A percentile compares a stretch with the other conserved stretches of the same genome.
Evolutionary conservation across 148 eudicot species (phyloP).

Genomic region (Nepenthes gracilis): DNA sequence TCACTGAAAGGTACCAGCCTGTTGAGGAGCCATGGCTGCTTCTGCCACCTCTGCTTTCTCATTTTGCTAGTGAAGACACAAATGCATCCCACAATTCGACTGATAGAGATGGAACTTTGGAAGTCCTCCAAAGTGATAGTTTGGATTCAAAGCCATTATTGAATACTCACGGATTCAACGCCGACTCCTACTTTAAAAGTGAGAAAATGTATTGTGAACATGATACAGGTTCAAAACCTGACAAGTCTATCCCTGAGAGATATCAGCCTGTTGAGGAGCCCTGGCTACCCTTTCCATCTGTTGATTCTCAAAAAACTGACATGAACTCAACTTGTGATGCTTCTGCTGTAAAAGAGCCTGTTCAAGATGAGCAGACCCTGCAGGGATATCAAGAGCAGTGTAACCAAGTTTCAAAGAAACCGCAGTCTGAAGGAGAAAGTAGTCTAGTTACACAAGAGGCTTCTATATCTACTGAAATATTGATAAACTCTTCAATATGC

Average conservation of each 20-base stretch:
- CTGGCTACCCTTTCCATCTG: conserved; percentile 46
- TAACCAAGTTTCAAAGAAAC: conserved; percentile 25
- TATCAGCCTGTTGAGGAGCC: conserved; percentile 81
- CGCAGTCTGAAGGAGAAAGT: conserved; percentile 33
- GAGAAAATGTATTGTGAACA: conserved; percentile 10
- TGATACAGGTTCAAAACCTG: conserved; percentile 8
- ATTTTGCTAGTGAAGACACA: conserved; percentile 15
- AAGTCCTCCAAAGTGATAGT: conserved; percentile 11
- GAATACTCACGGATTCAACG: conserved; percentile 3
- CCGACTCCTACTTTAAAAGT: conserved; percentile 9
- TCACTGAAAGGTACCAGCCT: conserved; percentile 24
- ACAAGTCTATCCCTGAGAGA: conserved; percentile 20
- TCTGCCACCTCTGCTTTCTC: conserved; percentile 18
- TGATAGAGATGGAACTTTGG: conserved; percentile 12
- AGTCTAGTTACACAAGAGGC: conserved; percentile 20
- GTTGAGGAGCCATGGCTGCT: conserved; percentile 92
- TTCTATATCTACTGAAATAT: conserved; percentile 53
- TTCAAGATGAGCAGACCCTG: conserved; percentile 18
- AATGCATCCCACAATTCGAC: conserved; percentile 14
- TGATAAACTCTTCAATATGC: conserved; percentile 83
- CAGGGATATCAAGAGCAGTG: conserved; percentile 18
- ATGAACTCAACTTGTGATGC: conserved; percentile 12
- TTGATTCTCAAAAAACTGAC: conserved; percentile 12
- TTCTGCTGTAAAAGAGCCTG: conserved; percentile 11
- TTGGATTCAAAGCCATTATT: conserved; percentile 10